Evolutionary conservation across 768 basidiomycete genomes (phyloP), one percentile per base, ranked within the genome.

Genomic region (Kwoniella sp.): DNA sequence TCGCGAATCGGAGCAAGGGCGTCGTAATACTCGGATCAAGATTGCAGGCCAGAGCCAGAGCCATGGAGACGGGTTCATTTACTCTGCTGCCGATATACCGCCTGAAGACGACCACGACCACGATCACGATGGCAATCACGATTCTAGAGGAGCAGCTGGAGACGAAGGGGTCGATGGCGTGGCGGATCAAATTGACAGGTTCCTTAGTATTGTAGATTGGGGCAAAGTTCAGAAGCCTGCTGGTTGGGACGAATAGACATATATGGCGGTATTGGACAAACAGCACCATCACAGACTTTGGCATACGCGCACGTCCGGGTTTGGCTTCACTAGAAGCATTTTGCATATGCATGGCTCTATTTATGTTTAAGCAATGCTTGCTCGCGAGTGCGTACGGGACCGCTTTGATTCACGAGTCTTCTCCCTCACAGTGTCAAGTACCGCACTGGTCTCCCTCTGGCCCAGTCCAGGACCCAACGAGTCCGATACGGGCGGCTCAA

Each of bases 121-220:
- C 17, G 38, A 62, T 55, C 15, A 13, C 34, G 56, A 64, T 13
- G 62, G 50, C 34, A 41, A 54, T 17, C 50, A 38, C 7, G 25
- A 34, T n/a, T n/a, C n/a, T n/a, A n/a, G n/a, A n/a, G n/a, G n/a
- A n/a, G n/a, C n/a, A n/a, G n/a, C n/a, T n/a, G n/a, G n/a, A 31
- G 26, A 38, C 23, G 38, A 26, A 29, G 52, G 29, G 38, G 66
- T 48, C 1, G 50, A 48, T 22, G 37, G 55, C 31, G 47, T 57
- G 23, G 63, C 65, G 8, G 72, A 73, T 58, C 72, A 53, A 28
- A 58, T 73, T 61, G 63, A 68, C 11, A 55, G 72, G 29, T 73
- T 73, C 55, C 55, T 70, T 23, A 31, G 47, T 23, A 23, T 73
- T 38, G 64, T 73, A 13, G 66, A 70, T 55, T 73, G 72, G 72